These are phyloP conservation scores for Pythium biforme DNA, from an alignment of 352 stramenopile species.

Conservation along the genomic window DNA sequence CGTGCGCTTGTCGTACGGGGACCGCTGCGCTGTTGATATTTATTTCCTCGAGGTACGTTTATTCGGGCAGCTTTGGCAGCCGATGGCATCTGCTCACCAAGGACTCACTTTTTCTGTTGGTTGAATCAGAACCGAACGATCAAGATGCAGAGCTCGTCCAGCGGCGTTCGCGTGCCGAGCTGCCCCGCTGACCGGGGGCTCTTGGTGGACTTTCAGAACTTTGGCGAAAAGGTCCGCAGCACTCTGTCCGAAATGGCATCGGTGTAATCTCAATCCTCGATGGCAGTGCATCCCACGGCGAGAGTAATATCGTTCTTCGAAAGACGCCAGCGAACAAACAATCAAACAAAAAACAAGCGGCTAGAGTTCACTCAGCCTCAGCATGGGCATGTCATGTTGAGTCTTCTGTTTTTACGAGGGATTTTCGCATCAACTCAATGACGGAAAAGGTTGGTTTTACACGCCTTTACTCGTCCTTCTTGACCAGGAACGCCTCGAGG, in stretches of 20 bases:
- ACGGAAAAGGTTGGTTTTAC: slow-evolving; percentile 1
- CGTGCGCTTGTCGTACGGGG: slow-evolving; percentile 78
- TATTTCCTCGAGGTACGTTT: slow-evolving; percentile 84
- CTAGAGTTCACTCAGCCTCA: slow-evolving; percentile 7
- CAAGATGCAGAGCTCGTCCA: slow-evolving; percentile 80
- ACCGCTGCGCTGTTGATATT: slow-evolving; percentile 88
- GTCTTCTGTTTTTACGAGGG: slow-evolving; percentile 4
- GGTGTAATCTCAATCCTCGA: slow-evolving; percentile 32
- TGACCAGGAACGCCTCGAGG: slow-evolving; percentile 68
- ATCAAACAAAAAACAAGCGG: neutral
- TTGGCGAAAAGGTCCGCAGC: slow-evolving; percentile 81
- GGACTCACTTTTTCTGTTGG: neutral
- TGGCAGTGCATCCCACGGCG: neutral
- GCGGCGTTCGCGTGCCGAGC: slow-evolving; percentile 74
- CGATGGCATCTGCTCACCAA: neutral
- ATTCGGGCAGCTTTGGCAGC: neutral
- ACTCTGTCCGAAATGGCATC: slow-evolving; percentile 87
- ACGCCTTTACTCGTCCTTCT: slow-evolving; percentile 36
- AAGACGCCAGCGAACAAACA: too few relatives aligned
- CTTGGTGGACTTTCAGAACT: slow-evolving; percentile 69
- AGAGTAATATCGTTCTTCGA: neutral
- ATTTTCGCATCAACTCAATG: neutral
- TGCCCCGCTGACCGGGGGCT: slow-evolving; percentile 71
- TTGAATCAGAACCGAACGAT: slow-evolving; percentile 68
- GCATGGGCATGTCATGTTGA: slow-evolving; percentile 1